Conservation (phyloP, 441 rosid species). For the Pelargonium cotyledonis region DNA sequence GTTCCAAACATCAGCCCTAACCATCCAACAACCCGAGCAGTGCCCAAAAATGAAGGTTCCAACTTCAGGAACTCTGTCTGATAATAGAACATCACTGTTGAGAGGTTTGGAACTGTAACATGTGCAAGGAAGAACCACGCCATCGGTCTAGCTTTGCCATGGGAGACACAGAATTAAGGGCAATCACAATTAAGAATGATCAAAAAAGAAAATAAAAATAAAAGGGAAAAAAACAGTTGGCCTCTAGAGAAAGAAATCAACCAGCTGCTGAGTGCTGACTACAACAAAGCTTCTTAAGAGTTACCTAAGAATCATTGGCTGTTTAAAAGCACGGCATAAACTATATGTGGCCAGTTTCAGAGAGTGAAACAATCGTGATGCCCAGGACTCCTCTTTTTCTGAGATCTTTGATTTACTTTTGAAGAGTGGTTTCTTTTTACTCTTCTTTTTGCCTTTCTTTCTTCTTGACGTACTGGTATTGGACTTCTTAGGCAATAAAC, state of each 20-base stretch:
- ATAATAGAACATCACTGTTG: constrained; percentile 92
- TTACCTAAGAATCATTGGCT: constrained; percentile 79
- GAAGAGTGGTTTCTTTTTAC: constrained; percentile 23
- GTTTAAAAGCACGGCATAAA: constrained; percentile 59
- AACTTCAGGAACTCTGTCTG: constrained; percentile 77
- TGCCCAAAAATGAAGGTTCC: constrained; percentile 84
- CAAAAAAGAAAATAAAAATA: constrained; percentile 4
- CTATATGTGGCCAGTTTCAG: constrained; percentile 58
- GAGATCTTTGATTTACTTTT: constrained; percentile 25
- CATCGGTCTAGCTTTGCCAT: constrained; percentile 65
- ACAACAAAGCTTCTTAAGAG: neutral
- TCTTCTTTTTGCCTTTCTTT: constrained; percentile 57
- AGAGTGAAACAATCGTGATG: constrained; percentile 45
- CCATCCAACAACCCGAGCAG: constrained; percentile 85
- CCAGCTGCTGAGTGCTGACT: neutral
- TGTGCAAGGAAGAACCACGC: constrained; percentile 93
- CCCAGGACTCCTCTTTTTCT: constrained; percentile 30
- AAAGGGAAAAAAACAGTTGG: too few relatives aligned
- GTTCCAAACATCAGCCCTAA: constrained; percentile 91
- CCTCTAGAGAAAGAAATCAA: neutral
- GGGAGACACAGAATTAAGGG: constrained; percentile 20
- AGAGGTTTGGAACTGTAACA: constrained; percentile 79
- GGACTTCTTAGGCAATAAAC: constrained; percentile 32
- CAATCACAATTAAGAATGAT: constrained; percentile 18
- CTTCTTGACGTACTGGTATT: constrained; percentile 42